A percentile compares a stretch with the other conserved stretches of the same genome.
These are phyloP conservation scores for Teratosphaeria zuluensis DNA, from an alignment of 2,329 filamentous ascomycete species.

Conservation along the genomic window DNA sequence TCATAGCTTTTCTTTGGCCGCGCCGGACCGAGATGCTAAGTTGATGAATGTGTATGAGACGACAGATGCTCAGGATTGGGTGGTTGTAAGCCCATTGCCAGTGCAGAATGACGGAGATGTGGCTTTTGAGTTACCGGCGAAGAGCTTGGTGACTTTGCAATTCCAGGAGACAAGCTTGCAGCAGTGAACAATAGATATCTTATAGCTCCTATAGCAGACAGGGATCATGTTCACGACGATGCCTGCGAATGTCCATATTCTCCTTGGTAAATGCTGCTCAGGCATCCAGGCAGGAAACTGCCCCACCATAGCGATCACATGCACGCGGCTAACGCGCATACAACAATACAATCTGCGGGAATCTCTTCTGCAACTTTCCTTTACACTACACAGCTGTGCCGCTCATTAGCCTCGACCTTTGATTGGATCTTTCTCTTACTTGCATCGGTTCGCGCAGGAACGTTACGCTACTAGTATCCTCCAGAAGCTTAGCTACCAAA, in stretches of 20 bases:
- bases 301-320: not conserved
- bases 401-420: not conserved
- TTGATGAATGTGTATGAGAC: constrained; percentile 4
- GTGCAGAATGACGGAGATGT: not conserved
- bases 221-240: not conserved
- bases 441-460: not conserved
- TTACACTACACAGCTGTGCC: not conserved
- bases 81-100: not conserved
- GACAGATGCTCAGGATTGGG: constrained; percentile 1
- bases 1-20: constrained; percentile 1
- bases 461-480: not conserved
- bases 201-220: not conserved
- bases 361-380: not conserved
- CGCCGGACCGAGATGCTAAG: not conserved
- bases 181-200: not conserved
- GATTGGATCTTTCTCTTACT: not conserved
- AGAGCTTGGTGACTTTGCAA: not conserved
- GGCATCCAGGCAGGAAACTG: not conserved
- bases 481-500: not conserved
- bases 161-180: not conserved
- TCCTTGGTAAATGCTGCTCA: not conserved
- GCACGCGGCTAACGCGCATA: not conserved
- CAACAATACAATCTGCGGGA: not conserved
- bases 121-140: not conserved
- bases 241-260: no score